Evolutionary conservation across 208 protist genomes (phyloP).

Genomic region (Naegleria lovaniensis): DNA sequence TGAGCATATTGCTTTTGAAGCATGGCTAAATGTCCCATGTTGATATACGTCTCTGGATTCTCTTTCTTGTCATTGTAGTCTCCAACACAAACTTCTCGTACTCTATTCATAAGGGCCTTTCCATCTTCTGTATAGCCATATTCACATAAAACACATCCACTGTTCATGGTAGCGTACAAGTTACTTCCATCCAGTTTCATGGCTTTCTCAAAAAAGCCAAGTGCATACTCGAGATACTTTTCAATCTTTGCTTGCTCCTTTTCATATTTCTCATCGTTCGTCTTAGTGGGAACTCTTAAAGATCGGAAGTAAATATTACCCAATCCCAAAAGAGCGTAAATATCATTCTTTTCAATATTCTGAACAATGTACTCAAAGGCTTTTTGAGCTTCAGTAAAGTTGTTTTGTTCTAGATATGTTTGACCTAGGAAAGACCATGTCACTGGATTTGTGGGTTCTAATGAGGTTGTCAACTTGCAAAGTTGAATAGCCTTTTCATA

Average conservation of each 20-base stretch:
- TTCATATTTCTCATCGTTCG: not conserved
- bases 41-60: conserved; percentile 34
- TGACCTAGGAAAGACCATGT: conserved; percentile 40
- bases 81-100: conserved; percentile 6
- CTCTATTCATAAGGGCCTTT: conserved; percentile 42
- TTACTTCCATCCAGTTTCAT: conserved; percentile 39
- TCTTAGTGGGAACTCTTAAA: not conserved
- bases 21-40: conserved; percentile 39
- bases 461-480: conserved; percentile 31
- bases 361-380: conserved; percentile 45
- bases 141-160: conserved; percentile 46
- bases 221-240: conserved; percentile 36
- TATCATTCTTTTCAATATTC: conserved; percentile 26
- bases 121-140: conserved; percentile 35
- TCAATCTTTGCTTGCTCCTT: conserved; percentile 23
- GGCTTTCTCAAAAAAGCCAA: conserved; percentile 34
- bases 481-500: conserved; percentile 36
- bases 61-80: not conserved
- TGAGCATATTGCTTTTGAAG: conserved; percentile 35
- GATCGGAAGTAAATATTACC: conserved; percentile 38
- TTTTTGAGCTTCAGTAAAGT: conserved; percentile 48
- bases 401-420: conserved; percentile 40
- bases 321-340: conserved; percentile 22
- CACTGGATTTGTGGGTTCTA: conserved; percentile 16
- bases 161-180: conserved; percentile 46